Conservation (phyloP, 2,329 filamentous ascomycete genomes). For the Scedosporium aurantiacum region DNA sequence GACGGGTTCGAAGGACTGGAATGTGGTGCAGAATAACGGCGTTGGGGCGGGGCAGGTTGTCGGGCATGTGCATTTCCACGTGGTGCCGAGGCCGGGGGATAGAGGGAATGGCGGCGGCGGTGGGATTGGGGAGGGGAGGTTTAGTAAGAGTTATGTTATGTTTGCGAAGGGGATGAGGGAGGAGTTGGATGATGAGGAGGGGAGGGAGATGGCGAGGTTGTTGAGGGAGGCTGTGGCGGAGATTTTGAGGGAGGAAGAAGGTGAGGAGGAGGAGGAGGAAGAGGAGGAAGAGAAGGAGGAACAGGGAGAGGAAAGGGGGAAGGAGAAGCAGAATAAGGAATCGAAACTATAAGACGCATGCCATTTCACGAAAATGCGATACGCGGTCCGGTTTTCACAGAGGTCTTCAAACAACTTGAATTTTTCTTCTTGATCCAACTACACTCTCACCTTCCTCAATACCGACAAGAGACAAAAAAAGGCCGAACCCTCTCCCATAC, state of each 20-base stretch:
- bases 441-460: neutral
- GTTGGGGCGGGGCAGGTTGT: slow-evolving; percentile 84
- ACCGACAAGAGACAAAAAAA: no score
- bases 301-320: neutral
- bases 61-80: slow-evolving; percentile 86
- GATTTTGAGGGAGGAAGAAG: slow-evolving; percentile 32
- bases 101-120: slow-evolving; percentile 60
- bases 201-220: slow-evolving; percentile 43
- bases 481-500: neutral
- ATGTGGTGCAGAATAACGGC: slow-evolving; percentile 94
- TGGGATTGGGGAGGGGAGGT: slow-evolving; percentile 59
- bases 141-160: slow-evolving; percentile 65
- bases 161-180: slow-evolving; percentile 64
- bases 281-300: slow-evolving; percentile 38
- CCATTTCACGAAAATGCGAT: no score
- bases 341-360: neutral
- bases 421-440: slow-evolving; percentile 2
- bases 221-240: slow-evolving; percentile 38
- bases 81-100: slow-evolving; percentile 72
- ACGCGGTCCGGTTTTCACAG: no score
- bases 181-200: slow-evolving; percentile 70
- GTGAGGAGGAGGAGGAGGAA: slow-evolving; percentile 39
- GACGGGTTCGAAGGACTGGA: slow-evolving; percentile 75
- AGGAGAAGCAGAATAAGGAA: neutral
- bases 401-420: neutral